Conservation (phyloP, 768 basidiomycete genomes). For the Exidia glandulosa region DNA sequence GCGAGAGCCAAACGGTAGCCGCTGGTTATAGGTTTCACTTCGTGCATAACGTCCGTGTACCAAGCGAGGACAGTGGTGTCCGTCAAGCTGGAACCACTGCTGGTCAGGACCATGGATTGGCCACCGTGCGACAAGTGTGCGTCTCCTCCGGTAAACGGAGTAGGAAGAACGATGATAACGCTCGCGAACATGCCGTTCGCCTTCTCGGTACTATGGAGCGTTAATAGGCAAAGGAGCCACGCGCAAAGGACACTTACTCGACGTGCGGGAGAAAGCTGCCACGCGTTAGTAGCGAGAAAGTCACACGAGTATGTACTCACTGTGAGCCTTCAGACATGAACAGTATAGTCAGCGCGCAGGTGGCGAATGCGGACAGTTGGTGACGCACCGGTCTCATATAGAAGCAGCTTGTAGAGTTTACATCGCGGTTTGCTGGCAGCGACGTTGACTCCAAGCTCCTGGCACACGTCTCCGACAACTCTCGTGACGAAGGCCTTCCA, state of each 20-base stretch:
- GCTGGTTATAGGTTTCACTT: conserved; percentile 2
- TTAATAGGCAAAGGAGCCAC: not conserved
- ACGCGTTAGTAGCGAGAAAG: no score
- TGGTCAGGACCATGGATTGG: conserved; percentile 18
- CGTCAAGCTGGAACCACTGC: conserved; percentile 10
- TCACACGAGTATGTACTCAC: no score
- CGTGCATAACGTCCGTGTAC: conserved; percentile 8
- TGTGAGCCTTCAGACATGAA: no score
- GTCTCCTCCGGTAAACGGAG: conserved; percentile 5
- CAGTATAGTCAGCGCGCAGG: no score
- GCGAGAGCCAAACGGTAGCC: conserved; percentile 6
- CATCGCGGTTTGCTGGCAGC: not conserved
- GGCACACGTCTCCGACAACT: conserved; percentile 1
- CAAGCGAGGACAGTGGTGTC: conserved; percentile 5
- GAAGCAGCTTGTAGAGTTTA: conserved; percentile 6
- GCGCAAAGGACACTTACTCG: not conserved
- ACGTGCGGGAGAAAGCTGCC: conserved; percentile 3
- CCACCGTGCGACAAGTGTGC: conserved; percentile 1
- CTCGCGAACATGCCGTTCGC: conserved; percentile 3
- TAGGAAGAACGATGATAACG: conserved; percentile 5
- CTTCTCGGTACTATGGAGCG: conserved; percentile 3
- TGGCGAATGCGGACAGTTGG: not conserved
- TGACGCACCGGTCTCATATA: conserved; percentile 4
- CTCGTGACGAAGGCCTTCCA: not conserved
- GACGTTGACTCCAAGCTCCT: conserved; percentile 1